These are phyloP conservation scores for Tagetes erecta DNA, from an alignment of 129 eudicot species.

Conservation along the genomic window DNA sequence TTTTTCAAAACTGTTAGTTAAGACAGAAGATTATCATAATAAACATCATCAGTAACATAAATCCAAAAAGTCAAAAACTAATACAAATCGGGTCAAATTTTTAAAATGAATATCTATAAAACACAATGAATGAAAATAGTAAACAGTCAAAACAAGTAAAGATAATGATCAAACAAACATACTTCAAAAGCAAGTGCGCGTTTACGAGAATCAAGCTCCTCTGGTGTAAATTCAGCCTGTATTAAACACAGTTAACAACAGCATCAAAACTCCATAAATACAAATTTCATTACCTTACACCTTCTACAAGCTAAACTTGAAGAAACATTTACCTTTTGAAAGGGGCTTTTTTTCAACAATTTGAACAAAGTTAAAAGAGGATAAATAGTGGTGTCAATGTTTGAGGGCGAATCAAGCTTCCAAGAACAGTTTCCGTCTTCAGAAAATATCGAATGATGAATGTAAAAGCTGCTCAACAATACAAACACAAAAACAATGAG, in stretches of 20 bases:
- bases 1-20: neutral
- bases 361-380: slow-evolving; percentile 68
- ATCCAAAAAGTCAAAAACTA: no score
- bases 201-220: slow-evolving; percentile 74
- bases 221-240: slow-evolving; percentile 86
- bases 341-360: slow-evolving; percentile 64
- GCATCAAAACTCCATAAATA: slow-evolving; percentile 1
- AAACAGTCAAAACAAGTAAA: neutral
- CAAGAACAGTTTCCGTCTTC: slow-evolving; percentile 53
- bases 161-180: slow-evolving; percentile 21
- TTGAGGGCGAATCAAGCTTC: slow-evolving; percentile 56
- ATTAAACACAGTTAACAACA: slow-evolving; percentile 3
- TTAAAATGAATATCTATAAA: neutral
- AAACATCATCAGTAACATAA: neutral
- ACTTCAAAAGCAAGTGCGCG: slow-evolving; percentile 59
- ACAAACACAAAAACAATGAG: neutral
- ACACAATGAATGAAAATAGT: neutral
- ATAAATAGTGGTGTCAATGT: slow-evolving; percentile 56
- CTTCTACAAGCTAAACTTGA: neutral
- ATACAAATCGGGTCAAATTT: neutral
- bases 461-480: slow-evolving; percentile 53
- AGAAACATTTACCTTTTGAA: slow-evolving; percentile 52
- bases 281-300: neutral
- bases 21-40: neutral
- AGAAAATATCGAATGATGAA: slow-evolving; percentile 61